Conservation (phyloP, 768 basidiomycete species). For the Porphyrellus cyaneotinctus region DNA sequence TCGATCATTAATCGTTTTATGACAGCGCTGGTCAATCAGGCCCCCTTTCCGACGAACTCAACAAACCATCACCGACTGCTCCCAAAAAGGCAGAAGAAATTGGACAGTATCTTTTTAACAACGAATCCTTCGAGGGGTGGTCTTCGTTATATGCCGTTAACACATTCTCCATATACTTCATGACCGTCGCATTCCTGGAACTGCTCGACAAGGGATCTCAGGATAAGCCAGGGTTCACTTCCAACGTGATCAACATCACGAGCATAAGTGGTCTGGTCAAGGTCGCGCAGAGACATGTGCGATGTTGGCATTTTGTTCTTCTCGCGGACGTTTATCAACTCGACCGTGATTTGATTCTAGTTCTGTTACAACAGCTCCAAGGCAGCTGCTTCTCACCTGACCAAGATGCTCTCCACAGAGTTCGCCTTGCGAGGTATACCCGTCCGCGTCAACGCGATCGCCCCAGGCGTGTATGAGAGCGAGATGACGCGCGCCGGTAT, state of each 20-base stretch:
- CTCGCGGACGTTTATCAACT: not conserved
- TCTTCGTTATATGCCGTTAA: constrained; percentile 59
- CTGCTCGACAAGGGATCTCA: constrained; percentile 68
- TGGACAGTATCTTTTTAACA: constrained; percentile 65
- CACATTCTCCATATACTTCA: constrained; percentile 73
- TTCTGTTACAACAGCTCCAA: constrained; percentile 82
- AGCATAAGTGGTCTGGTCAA: constrained; percentile 72
- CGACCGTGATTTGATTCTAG: constrained; percentile 33
- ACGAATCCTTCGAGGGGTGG: constrained; percentile 64
- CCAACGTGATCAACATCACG: constrained; percentile 72
- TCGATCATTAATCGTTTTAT: not conserved
- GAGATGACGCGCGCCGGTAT: constrained; percentile 67
- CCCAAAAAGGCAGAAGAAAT: constrained; percentile 60
- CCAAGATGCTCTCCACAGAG: constrained; percentile 72
- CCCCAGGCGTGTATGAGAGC: constrained; percentile 72
- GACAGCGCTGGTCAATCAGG: constrained; percentile 71
- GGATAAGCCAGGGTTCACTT: constrained; percentile 53
- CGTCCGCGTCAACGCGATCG: constrained; percentile 69
- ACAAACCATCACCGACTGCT: constrained; percentile 51
- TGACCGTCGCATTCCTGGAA: constrained; percentile 71
- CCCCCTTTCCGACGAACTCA: constrained; percentile 64
- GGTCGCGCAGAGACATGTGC: constrained; percentile 72
- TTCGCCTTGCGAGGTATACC: constrained; percentile 63
- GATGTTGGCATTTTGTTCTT: constrained; percentile 20
- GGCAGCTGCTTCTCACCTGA: constrained; percentile 73